Conservation (phyloP, 306 rosid species). For the Pyrus communis region DNA sequence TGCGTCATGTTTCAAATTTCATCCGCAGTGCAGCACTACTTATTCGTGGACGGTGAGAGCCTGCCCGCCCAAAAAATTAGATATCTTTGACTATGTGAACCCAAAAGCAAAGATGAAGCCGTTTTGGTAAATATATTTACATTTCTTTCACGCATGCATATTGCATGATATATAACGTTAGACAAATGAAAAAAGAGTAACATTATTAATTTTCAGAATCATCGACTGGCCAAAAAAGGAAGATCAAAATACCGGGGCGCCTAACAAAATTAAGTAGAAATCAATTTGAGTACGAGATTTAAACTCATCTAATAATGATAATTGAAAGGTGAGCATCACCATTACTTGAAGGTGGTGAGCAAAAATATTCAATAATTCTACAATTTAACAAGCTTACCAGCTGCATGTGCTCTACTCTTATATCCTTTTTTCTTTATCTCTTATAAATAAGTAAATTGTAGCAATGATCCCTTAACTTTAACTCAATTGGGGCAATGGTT, state of each 20-base stretch:
- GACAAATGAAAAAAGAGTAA: too few relatives aligned
- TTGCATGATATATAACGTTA: not conserved
- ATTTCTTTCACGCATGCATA: not conserved
- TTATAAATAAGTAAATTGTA: too few relatives aligned
- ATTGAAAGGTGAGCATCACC: too few relatives aligned
- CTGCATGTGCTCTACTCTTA: not conserved
- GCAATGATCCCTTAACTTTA: too few relatives aligned
- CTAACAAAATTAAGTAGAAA: not conserved
- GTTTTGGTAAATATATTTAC: not conserved
- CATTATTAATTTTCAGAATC: not conserved
- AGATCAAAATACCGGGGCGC: not conserved
- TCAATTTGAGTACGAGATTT: not conserved
- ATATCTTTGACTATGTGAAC: not conserved
- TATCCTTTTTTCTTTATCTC: too few relatives aligned
- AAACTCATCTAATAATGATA: too few relatives aligned
- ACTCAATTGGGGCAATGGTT: too few relatives aligned
- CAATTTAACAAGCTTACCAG: not conserved
- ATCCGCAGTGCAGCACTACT: not conserved
- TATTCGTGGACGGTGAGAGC: not conserved
- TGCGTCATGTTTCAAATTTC: not conserved
- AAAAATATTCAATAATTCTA: too few relatives aligned
- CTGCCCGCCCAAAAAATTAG: not conserved
- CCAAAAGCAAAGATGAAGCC: not conserved
- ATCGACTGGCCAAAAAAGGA: too few relatives aligned
- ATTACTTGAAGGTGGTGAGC: too few relatives aligned